Conservation (phyloP, 352 stramenopile genomes). For the Pythium rhizo-oryzae region DNA sequence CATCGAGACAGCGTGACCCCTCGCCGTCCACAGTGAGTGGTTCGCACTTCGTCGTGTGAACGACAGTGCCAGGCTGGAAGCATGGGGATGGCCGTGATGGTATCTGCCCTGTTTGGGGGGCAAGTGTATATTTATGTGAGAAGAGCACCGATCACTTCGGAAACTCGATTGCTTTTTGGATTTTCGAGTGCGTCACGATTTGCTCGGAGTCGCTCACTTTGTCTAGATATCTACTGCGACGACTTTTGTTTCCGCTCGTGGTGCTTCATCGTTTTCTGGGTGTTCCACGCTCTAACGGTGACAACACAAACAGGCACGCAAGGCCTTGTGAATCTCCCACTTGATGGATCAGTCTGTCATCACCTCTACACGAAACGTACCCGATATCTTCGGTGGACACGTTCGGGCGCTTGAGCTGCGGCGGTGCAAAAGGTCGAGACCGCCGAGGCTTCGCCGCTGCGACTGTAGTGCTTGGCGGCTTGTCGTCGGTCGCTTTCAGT, state of each 20-base stretch:
- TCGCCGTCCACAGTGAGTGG: neutral
- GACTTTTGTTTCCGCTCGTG: conserved; percentile 43
- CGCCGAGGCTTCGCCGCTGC: conserved; percentile 5
- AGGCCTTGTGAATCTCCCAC: neutral
- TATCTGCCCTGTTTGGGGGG: neutral
- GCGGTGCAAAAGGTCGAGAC: conserved; percentile 39
- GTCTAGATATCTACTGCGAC: neutral
- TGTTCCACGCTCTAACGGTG: conserved; percentile 67
- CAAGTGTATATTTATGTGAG: conserved; percentile 25
- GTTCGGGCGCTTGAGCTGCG: conserved; percentile 69
- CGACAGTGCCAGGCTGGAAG: neutral
- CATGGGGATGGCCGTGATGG: neutral
- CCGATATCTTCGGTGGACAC: conserved; percentile 70
- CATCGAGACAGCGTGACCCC: neutral
- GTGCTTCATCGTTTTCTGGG: conserved; percentile 52
- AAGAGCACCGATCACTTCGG: neutral
- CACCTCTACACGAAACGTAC: conserved; percentile 28
- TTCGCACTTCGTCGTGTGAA: neutral
- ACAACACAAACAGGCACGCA: neutral
- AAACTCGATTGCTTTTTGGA: neutral
- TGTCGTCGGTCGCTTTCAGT: neutral
- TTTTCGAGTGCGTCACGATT: neutral
- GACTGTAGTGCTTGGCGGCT: neutral
- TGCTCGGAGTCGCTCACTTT: neutral
- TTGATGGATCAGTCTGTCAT: neutral